Evolutionary conservation across 371 early-diverging fungal species (phyloP).

Genomic region (Haplosporangium sp.): DNA sequence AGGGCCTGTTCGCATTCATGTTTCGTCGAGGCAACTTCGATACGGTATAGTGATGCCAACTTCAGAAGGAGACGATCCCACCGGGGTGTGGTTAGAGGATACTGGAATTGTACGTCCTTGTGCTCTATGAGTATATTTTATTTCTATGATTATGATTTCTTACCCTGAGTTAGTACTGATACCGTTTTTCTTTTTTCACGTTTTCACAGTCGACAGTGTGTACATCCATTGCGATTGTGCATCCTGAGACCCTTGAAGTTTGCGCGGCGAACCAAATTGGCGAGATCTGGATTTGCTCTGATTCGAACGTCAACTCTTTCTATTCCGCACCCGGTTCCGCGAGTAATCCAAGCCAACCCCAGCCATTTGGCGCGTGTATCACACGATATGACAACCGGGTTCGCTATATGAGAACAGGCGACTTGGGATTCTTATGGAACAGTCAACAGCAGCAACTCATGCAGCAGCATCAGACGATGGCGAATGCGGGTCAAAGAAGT

Average conservation of each 20-base stretch:
- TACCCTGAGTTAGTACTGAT: background rate
- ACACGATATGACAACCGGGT: slow-evolving; percentile 70
- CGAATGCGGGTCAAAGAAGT: slow-evolving; percentile 35
- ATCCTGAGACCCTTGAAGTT: slow-evolving; percentile 55
- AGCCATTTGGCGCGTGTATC: slow-evolving; percentile 57
- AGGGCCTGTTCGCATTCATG: slow-evolving; percentile 42
- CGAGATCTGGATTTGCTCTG: slow-evolving; percentile 87
- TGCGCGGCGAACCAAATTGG: slow-evolving; percentile 80
- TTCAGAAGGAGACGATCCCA: slow-evolving; percentile 47
- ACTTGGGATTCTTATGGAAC: slow-evolving; percentile 85
- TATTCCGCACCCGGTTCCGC: slow-evolving; percentile 18
- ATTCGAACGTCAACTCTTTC: slow-evolving; percentile 60
- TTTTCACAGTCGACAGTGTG: slow-evolving; percentile 24
- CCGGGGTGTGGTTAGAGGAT: slow-evolving; percentile 54
- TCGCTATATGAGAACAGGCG: slow-evolving; percentile 85
- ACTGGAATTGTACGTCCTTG: slow-evolving; percentile 31
- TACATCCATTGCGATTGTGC: slow-evolving; percentile 52
- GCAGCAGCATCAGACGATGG: slow-evolving; percentile 12
- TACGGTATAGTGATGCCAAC: slow-evolving; percentile 37
- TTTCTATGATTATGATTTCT: background rate
- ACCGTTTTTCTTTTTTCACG: background rate
- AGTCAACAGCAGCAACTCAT: slow-evolving; percentile 35
- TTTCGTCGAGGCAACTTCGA: slow-evolving; percentile 42
- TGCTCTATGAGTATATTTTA: background rate
- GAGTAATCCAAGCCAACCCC: slow-evolving; percentile 11